Percentiles rank a stretch among this genome's conserved stretches.
Conservation (phyloP, 202 grass and related monocot species). For the Panicum hallii region DNA sequence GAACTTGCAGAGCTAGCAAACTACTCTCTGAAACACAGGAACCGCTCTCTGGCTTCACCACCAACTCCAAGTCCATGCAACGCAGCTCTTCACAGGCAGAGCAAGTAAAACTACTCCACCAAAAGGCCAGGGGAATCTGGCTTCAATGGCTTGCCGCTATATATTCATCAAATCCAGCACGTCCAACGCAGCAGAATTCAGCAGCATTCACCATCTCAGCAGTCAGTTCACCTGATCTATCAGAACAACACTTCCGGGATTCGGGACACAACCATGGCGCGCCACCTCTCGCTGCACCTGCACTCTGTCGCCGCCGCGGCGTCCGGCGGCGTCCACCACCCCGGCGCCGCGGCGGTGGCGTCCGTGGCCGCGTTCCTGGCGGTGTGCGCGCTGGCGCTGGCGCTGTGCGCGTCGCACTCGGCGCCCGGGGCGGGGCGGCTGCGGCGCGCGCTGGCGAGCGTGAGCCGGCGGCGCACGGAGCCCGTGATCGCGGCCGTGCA, state of each 20-base stretch:
- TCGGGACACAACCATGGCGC: slow-evolving; percentile 36
- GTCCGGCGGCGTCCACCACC: background rate
- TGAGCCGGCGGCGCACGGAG: slow-evolving; percentile 68
- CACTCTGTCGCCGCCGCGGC: slow-evolving; percentile 26
- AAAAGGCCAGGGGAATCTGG: background rate
- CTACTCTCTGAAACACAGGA: background rate
- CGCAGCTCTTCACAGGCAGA: slow-evolving; percentile 33
- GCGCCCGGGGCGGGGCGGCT: slow-evolving; percentile 48
- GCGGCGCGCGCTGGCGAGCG: slow-evolving; percentile 55
- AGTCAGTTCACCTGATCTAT: background rate
- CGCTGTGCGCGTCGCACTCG: slow-evolving; percentile 78
- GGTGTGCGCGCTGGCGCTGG: slow-evolving; percentile 59
- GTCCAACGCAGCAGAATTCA: background rate
- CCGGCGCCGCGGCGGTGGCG: slow-evolving; percentile 28
- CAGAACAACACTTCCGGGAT: background rate
- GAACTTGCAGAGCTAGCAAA: slow-evolving; percentile 42
- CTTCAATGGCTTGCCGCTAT: background rate
- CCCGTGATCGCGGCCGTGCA: slow-evolving; percentile 75
- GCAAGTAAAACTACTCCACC: slow-evolving; percentile 57
- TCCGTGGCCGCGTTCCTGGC: slow-evolving; percentile 51
- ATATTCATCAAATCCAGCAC: slow-evolving; percentile 10
- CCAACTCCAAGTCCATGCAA: slow-evolving; percentile 39
- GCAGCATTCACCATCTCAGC: background rate
- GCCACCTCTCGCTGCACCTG: slow-evolving; percentile 43
- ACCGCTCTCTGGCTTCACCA: slow-evolving; percentile 37